Percentiles rank a stretch among this genome's conserved stretches.
phyloP scores from a whole-genome alignment of 345 rosid genomes.

The Linum lewisii region DNA sequence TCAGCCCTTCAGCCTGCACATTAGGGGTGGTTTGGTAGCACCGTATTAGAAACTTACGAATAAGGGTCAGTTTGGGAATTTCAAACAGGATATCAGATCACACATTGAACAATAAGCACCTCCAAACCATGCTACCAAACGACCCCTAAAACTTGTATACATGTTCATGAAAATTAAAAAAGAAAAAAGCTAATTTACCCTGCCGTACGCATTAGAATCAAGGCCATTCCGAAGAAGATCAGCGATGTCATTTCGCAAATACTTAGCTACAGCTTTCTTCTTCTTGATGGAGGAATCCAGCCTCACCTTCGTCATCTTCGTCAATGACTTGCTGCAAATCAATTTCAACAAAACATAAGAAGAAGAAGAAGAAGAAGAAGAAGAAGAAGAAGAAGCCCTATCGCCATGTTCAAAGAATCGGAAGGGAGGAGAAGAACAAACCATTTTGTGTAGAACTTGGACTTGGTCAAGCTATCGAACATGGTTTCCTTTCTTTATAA shows the following conservation, averaged over 20 bases:
- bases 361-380: too few relatives aligned
- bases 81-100: too few relatives aligned
- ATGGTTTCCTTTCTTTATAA: slow-evolving; percentile 4
- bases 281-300: slow-evolving; percentile 60
- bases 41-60: too few relatives aligned
- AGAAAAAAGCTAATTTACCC: slow-evolving; percentile 32
- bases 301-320: slow-evolving; percentile 49
- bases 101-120: too few relatives aligned
- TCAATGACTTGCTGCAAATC: slow-evolving; percentile 42
- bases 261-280: slow-evolving; percentile 51
- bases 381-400: too few relatives aligned
- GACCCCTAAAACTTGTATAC: too few relatives aligned
- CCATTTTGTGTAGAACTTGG: slow-evolving; percentile 22
- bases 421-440: slow-evolving; percentile 2
- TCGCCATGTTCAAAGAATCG: slow-evolving; percentile 4
- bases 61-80: too few relatives aligned
- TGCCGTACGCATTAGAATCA: slow-evolving; percentile 63
- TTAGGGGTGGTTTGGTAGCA: too few relatives aligned
- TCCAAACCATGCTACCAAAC: too few relatives aligned
- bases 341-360: neutral
- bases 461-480: slow-evolving; percentile 16
- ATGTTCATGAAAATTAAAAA: neutral
- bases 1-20: slow-evolving; percentile 68
- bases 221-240: slow-evolving; percentile 58
- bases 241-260: slow-evolving; percentile 59